Conservation (phyloP, 1,139 yeast species). For the Blastobotrys malaysiensis region DNA sequence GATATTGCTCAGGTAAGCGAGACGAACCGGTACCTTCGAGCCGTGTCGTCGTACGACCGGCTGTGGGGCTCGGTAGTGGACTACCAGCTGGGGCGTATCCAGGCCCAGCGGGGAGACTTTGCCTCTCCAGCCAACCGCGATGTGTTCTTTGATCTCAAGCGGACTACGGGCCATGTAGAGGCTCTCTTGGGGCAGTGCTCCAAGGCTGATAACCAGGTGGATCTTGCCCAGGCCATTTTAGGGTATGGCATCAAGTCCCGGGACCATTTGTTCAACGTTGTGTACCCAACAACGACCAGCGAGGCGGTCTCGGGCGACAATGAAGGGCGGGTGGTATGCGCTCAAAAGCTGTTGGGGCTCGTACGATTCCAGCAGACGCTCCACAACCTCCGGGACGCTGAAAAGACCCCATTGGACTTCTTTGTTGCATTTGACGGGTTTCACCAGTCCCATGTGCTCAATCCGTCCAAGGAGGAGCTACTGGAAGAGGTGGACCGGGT, state of each 20-base stretch:
- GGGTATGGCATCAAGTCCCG: slow-evolving; percentile 2
- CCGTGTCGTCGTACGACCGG: slow-evolving; percentile 1
- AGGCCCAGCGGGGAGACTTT: slow-evolving; percentile 1
- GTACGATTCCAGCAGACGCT: background rate
- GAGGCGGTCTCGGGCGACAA: background rate
- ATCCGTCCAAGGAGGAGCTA: slow-evolving; percentile 11
- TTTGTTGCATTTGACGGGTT: slow-evolving; percentile 11
- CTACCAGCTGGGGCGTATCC: slow-evolving; percentile 2
- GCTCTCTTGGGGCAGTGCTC: background rate
- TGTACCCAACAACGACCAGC: background rate
- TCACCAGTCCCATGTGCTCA: slow-evolving; percentile 8
- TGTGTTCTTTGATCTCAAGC: slow-evolving; percentile 1
- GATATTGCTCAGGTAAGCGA: background rate
- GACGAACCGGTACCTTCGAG: slow-evolving; percentile 1
- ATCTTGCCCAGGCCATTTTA: background rate
- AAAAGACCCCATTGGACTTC: slow-evolving; percentile 1
- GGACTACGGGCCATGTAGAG: background rate
- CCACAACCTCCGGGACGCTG: background rate
- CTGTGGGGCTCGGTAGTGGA: slow-evolving; percentile 2
- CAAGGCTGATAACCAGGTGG: background rate
- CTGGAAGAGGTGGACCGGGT: slow-evolving; percentile 7
- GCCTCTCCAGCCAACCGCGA: background rate
- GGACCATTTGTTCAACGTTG: slow-evolving; percentile 3
- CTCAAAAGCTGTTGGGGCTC: background rate
- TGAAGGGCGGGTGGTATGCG: background rate